Evolutionary conservation across 2,329 filamentous ascomycete species (phyloP).

Genomic region (Penicillium brasilianum): DNA sequence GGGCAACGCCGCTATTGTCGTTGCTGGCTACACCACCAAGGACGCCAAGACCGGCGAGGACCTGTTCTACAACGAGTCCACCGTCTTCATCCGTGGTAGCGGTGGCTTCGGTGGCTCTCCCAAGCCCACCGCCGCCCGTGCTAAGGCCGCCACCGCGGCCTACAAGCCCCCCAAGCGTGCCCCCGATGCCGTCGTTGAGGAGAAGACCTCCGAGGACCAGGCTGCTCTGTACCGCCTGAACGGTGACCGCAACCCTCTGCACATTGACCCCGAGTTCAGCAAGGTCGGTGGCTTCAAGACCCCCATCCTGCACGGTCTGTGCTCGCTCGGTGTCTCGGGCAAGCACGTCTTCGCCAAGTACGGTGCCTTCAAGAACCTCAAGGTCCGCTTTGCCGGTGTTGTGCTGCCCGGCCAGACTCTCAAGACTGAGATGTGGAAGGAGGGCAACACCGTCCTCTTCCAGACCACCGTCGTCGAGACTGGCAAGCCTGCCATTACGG

Average conservation of each 20-base stretch:
- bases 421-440: constrained; percentile 93
- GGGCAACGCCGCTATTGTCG: constrained; percentile 83
- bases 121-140: constrained; percentile 69
- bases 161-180: constrained; percentile 78
- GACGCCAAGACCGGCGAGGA: constrained; percentile 85
- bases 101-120: constrained; percentile 87
- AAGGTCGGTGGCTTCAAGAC: constrained; percentile 93
- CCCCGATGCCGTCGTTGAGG: constrained; percentile 82
- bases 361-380: constrained; percentile 86
- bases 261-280: constrained; percentile 92
- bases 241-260: constrained; percentile 94
- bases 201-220: constrained; percentile 86
- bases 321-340: constrained; percentile 87
- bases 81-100: constrained; percentile 87
- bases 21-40: constrained; percentile 79
- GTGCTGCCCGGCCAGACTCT: constrained; percentile 89
- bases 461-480: constrained; percentile 91
- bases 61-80: constrained; percentile 95
- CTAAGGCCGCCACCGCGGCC: constrained; percentile 77
- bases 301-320: constrained; percentile 96
- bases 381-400: constrained; percentile 86
- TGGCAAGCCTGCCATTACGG: constrained; percentile 83
- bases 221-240: constrained; percentile 91
- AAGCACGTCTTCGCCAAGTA: constrained; percentile 88
- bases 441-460: constrained; percentile 78